Conservation (phyloP, 2,329 filamentous ascomycete species). For the Onygenales sp. region DNA sequence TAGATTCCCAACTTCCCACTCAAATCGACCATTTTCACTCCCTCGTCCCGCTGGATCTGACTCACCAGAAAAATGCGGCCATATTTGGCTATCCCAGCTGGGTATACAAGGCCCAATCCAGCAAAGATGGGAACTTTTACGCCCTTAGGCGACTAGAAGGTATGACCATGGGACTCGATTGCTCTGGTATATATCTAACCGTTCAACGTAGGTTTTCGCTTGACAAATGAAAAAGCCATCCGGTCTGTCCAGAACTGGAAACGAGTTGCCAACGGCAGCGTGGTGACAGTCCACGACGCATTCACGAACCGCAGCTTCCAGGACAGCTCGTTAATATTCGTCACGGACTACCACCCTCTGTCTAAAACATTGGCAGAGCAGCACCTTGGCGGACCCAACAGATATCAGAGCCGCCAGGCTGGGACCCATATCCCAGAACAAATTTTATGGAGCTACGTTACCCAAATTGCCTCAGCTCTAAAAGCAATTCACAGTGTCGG, state of each 20-base stretch:
- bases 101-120: constrained; percentile 89
- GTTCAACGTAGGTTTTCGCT: constrained; percentile 54
- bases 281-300: constrained; percentile 81
- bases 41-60: constrained; percentile 77
- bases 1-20: constrained; percentile 61
- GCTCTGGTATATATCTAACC: constrained; percentile 3
- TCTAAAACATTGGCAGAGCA: constrained; percentile 83
- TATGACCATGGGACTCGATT: constrained; percentile 19
- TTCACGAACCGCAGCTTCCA: constrained; percentile 91
- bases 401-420: constrained; percentile 35
- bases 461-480: constrained; percentile 80
- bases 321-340: constrained; percentile 88
- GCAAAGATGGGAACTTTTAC: constrained; percentile 82
- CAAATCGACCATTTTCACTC: constrained; percentile 83
- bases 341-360: constrained; percentile 85
- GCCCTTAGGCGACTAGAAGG: constrained; percentile 77
- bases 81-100: constrained; percentile 85
- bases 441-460: constrained; percentile 81
- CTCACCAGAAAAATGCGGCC: constrained; percentile 64
- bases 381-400: constrained; percentile 42
- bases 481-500: constrained; percentile 74
- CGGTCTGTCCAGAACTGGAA: constrained; percentile 83
- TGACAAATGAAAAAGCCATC: constrained; percentile 85
- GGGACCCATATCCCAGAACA: constrained; percentile 55
- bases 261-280: constrained; percentile 65